Base-by-base conservation (phyloP, 306 rosid species). In the Purshia tridentata region DNA sequence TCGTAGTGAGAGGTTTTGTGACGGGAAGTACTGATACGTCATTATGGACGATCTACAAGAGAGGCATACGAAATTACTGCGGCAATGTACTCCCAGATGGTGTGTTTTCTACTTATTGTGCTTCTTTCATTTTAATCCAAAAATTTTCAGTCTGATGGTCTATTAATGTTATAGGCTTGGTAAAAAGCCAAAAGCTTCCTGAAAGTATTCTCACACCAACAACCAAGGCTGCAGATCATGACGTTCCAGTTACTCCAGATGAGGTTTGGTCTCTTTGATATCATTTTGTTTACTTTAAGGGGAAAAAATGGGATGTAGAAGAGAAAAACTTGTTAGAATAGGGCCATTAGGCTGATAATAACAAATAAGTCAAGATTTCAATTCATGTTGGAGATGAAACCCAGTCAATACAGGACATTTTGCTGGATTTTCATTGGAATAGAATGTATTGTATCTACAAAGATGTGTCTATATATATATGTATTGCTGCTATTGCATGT, bases 1-100 rank as follows among this genome's bases (percentile, higher is more conserved):
- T 74, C 87, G 78, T 77, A 91, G 99, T 84, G 72, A 87, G 99
- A 88, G 96, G 99, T 37, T 94, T 64, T 83, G 91, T 94, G 75
- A 94, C 99, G n/a, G 99, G 99, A 82, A 94, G 97, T 68, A 94
- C 99, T 0, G 99, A 94, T 81, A 94, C 99, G 9, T 91, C 96
- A 18, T 77, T 94, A 76, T 94, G 99, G 99, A 94, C 96, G 6
- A 93, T 91, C 76, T 94, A 94, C 86, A 82, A 86, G 19, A 91
- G 84, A 8, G 97, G 99, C 45, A 73, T 73, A 69, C 86, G 95
- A 15, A 88, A 85, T 75, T 94, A 94, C 69, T 94, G 99, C 77
- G 91, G 95, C 82, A 94, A 94, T 67, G 86, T 72, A 74, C 88
- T 94, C 29, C 88, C 92, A 45, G 99, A 91, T 45, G 95, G 99